Evolutionary conservation across 441 rosid genomes (phyloP).

Genomic region (Croton laevigatus): DNA sequence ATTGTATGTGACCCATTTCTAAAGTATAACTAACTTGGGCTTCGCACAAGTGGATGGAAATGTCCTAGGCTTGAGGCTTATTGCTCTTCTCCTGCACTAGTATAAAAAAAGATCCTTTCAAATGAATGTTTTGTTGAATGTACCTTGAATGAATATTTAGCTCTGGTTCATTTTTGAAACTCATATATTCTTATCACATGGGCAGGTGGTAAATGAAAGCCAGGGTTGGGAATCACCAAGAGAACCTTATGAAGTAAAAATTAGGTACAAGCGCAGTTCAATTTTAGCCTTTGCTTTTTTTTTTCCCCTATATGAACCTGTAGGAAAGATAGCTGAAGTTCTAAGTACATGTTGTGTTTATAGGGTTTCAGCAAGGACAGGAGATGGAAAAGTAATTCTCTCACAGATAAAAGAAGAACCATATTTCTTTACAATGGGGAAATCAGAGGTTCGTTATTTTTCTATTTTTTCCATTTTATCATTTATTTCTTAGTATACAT

Average conservation of each 20-base stretch:
- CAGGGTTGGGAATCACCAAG: constrained; percentile 98
- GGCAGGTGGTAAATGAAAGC: constrained; percentile 73
- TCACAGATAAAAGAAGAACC: constrained; percentile 65
- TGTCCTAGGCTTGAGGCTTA: constrained; percentile 8
- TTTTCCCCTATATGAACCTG: constrained; percentile 9
- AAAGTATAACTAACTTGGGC: neutral
- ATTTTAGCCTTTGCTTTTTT: constrained; percentile 5
- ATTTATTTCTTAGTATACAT: constrained; percentile 12
- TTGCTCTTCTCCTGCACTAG: neutral
- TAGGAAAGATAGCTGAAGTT: constrained; percentile 13
- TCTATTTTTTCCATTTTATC: neutral
- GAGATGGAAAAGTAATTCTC: constrained; percentile 61
- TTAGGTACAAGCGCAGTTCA: constrained; percentile 46
- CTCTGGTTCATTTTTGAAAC: neutral
- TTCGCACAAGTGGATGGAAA: neutral
- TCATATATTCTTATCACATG: constrained; percentile 21
- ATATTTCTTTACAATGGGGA: constrained; percentile 84
- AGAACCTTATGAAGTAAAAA: constrained; percentile 91
- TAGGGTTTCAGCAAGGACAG: constrained; percentile 86
- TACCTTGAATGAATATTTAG: neutral
- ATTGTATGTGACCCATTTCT: neutral
- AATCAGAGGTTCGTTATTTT: constrained; percentile 69
- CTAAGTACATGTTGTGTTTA: constrained; percentile 19
- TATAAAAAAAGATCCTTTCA: neutral
- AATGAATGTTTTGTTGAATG: neutral